These are phyloP conservation scores for Chaetomidium leptoderma DNA, from an alignment of 495 filamentous ascomycete species.

Conservation along the genomic window DNA sequence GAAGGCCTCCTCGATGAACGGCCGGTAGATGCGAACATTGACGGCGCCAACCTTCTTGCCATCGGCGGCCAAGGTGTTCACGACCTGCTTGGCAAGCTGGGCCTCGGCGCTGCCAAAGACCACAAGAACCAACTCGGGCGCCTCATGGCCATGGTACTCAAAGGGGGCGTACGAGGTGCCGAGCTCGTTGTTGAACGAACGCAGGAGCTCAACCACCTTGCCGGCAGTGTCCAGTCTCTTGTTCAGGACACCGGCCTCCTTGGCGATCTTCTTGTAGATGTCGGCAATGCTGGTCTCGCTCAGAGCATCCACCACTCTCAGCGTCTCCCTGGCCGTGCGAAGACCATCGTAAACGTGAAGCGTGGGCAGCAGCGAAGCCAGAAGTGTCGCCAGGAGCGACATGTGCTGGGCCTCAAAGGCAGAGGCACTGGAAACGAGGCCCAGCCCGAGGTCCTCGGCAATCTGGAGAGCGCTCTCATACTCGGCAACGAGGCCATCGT, in stretches of 20 bases:
- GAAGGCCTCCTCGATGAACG: slow-evolving; percentile 92
- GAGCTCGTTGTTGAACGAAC: slow-evolving; percentile 83
- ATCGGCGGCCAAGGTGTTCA: slow-evolving; percentile 62
- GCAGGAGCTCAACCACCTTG: slow-evolving; percentile 68
- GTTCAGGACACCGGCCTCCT: slow-evolving; percentile 56
- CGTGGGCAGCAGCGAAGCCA: slow-evolving; percentile 74
- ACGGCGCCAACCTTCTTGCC: slow-evolving; percentile 78
- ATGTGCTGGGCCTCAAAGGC: slow-evolving; percentile 93
- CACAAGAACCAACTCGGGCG: slow-evolving; percentile 75
- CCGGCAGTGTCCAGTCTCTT: slow-evolving; percentile 70
- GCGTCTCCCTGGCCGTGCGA: slow-evolving; percentile 76
- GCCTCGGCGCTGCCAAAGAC: slow-evolving; percentile 90
- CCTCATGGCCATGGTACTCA: slow-evolving; percentile 85
- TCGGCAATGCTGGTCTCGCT: slow-evolving; percentile 65
- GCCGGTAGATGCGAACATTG: slow-evolving; percentile 87
- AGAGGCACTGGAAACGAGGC: slow-evolving; percentile 77
- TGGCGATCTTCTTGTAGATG: slow-evolving; percentile 63
- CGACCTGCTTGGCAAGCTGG: slow-evolving; percentile 77
- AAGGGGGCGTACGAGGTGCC: slow-evolving; percentile 89
- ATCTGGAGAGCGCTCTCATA: slow-evolving; percentile 76
- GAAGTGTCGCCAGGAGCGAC: slow-evolving; percentile 79
- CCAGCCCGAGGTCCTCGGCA: slow-evolving; percentile 88
- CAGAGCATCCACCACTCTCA: slow-evolving; percentile 79
- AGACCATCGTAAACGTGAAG: slow-evolving; percentile 93
- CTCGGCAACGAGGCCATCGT: slow-evolving; percentile 71